phyloP scores from a whole-genome alignment of 2,329 filamentous ascomycete species.

The Escovopsis weberi region DNA sequence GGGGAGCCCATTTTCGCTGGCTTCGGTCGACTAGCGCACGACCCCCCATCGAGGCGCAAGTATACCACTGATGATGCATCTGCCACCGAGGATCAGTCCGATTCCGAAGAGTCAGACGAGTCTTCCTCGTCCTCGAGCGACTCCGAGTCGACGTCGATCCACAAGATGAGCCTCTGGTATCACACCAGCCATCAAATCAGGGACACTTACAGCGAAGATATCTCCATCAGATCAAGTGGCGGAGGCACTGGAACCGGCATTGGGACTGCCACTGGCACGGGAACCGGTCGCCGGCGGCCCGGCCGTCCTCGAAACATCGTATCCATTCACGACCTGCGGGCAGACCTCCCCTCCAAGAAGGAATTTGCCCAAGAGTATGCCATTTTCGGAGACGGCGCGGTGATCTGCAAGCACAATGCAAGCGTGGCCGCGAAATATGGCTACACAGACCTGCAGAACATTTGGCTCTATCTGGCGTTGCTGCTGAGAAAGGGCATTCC shows the following conservation, averaged over 20 bases:
- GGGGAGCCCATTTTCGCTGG: slow-evolving; percentile 43
- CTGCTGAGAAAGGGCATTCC: slow-evolving; percentile 66
- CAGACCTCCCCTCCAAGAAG: slow-evolving; percentile 63
- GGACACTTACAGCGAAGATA: slow-evolving; percentile 42
- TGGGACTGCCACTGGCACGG: slow-evolving; percentile 35
- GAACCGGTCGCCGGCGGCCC: slow-evolving; percentile 32
- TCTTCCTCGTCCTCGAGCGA: slow-evolving; percentile 40
- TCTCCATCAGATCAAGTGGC: slow-evolving; percentile 44
- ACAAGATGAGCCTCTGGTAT: slow-evolving; percentile 44
- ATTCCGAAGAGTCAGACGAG: slow-evolving; percentile 33
- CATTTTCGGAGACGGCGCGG: slow-evolving; percentile 69
- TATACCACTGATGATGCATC: slow-evolving; percentile 35
- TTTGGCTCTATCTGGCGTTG: slow-evolving; percentile 72
- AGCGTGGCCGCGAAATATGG: slow-evolving; percentile 58
- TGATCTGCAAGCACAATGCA: slow-evolving; percentile 76
- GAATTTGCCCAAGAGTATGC: slow-evolving; percentile 66
- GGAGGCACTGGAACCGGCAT: slow-evolving; percentile 42
- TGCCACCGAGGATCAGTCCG: slow-evolving; percentile 34
- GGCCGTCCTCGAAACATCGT: slow-evolving; percentile 52
- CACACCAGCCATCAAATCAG: slow-evolving; percentile 35
- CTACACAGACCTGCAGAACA: slow-evolving; percentile 55
- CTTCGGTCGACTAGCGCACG: slow-evolving; percentile 40
- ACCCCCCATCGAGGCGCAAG: slow-evolving; percentile 32
- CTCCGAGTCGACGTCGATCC: slow-evolving; percentile 49
- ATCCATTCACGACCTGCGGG: slow-evolving; percentile 54